Conservation (phyloP, 2,329 filamentous ascomycete genomes). For the Nannizziopsis barbatae region DNA sequence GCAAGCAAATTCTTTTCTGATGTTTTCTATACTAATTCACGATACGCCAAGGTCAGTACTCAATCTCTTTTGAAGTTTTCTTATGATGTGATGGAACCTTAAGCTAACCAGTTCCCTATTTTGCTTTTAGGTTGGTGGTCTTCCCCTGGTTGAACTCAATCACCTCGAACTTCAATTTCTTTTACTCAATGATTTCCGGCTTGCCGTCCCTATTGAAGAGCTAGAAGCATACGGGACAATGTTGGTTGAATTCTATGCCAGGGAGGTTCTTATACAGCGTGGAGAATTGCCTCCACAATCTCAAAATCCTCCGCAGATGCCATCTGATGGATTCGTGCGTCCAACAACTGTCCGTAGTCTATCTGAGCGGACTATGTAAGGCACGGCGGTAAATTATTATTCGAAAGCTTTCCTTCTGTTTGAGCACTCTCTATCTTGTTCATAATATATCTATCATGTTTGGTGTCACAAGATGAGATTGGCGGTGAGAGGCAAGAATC, state of each 20-base stretch:
- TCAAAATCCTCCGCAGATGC: neutral
- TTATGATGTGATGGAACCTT: neutral
- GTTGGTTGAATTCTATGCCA: slow-evolving; percentile 94
- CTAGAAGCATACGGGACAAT: slow-evolving; percentile 96
- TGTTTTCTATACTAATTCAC: slow-evolving; percentile 97
- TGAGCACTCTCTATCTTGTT: too few species aligned
- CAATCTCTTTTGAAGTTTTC: slow-evolving; percentile 13
- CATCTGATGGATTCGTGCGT: neutral
- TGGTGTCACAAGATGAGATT: too few species aligned
- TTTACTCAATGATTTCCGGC: slow-evolving; percentile 86
- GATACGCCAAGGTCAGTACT: slow-evolving; percentile 82
- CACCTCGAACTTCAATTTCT: slow-evolving; percentile 94
- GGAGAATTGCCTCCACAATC: slow-evolving; percentile 15
- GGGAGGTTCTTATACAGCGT: slow-evolving; percentile 66
- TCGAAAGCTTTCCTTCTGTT: too few species aligned
- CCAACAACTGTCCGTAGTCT: neutral
- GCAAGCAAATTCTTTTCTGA: slow-evolving; percentile 99
- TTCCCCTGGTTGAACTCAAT: slow-evolving; percentile 85
- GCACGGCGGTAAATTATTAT: too few species aligned
- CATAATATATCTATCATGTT: too few species aligned
- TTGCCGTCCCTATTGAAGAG: slow-evolving; percentile 87
- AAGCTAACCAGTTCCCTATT: neutral
- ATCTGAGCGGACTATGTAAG: neutral
- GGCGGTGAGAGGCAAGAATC: too few species aligned
- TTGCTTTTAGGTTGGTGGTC: slow-evolving; percentile 65